Evolutionary conservation across 176 grass and related monocot species (phyloP).

Genomic region (Aechmea fasciata): DNA sequence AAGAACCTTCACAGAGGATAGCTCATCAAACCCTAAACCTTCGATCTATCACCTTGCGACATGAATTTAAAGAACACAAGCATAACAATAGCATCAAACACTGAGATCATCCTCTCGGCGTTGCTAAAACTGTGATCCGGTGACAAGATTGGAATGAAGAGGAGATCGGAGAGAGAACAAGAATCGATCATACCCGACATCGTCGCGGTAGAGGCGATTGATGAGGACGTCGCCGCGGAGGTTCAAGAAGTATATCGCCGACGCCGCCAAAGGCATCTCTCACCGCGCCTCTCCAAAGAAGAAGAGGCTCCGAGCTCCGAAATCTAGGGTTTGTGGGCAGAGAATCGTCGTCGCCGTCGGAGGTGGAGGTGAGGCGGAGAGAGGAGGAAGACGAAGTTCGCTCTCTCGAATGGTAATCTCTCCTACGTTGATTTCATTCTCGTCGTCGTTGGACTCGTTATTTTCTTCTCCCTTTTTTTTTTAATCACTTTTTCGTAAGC

Average conservation of each 20-base stretch:
- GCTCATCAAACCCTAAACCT: not conserved
- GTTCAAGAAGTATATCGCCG: slow-evolving; percentile 91
- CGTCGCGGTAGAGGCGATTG: slow-evolving; percentile 94
- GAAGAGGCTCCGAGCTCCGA: not conserved
- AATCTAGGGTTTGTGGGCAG: not conserved
- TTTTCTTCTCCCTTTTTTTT: no score
- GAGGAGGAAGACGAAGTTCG: no score
- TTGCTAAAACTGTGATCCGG: not conserved
- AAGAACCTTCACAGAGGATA: no score
- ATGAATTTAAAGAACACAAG: not conserved
- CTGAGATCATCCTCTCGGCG: no score
- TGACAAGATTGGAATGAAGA: not conserved
- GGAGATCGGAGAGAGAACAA: not conserved
- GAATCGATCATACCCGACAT: slow-evolving; percentile 60
- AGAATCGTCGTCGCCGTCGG: not conserved
- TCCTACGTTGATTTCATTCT: no score
- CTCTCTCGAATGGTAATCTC: no score
- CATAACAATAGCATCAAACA: no score
- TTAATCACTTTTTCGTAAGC: no score
- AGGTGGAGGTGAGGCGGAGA: not conserved
- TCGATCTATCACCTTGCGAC: not conserved
- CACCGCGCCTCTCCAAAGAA: not conserved
- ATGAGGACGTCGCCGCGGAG: slow-evolving; percentile 89
- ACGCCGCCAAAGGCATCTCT: slow-evolving; percentile 90
- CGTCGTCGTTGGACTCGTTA: no score